These are phyloP conservation scores for Gonapodya sp. DNA, from an alignment of 192 early-diverging fungal genomes.

Conservation along the genomic window DNA sequence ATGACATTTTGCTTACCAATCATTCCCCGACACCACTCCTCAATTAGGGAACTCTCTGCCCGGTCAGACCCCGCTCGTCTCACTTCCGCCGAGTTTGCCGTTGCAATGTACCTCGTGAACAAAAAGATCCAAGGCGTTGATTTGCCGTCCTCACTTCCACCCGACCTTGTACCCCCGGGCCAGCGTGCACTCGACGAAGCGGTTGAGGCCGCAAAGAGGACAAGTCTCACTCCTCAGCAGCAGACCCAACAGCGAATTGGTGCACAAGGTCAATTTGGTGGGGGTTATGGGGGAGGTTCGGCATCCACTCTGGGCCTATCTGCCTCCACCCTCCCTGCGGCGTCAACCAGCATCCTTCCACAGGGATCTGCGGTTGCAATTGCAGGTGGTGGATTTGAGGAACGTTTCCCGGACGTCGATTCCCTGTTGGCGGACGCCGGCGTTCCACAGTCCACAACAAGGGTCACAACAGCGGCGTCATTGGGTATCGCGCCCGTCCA, in stretches of 20 bases:
- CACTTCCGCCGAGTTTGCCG: constrained; percentile 88
- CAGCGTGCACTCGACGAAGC: constrained; percentile 65
- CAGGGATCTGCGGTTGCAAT: not conserved
- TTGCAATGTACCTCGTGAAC: constrained; percentile 95
- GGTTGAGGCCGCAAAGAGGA: not conserved
- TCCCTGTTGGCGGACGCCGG: not conserved
- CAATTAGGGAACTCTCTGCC: constrained; percentile 62
- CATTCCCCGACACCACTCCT: not conserved
- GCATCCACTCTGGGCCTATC: not conserved
- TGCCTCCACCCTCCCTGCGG: not conserved
- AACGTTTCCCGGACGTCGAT: not conserved
- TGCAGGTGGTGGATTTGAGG: not conserved
- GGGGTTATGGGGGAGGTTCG: not conserved
- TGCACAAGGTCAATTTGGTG: not conserved
- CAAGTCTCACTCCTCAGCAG: not conserved
- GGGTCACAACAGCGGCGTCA: no score
- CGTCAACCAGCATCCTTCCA: not conserved
- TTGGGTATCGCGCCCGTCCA: no score
- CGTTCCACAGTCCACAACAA: no score
- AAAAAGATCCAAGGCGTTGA: constrained; percentile 71
- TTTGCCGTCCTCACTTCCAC: constrained; percentile 67
- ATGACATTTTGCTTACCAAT: no score
- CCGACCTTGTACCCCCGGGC: constrained; percentile 78
- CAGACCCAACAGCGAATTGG: not conserved
- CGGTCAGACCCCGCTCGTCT: constrained; percentile 77